Evolutionary conservation across 78 protist genomes (phyloP).

Genomic region (Dictyostelium capitatum): DNA sequence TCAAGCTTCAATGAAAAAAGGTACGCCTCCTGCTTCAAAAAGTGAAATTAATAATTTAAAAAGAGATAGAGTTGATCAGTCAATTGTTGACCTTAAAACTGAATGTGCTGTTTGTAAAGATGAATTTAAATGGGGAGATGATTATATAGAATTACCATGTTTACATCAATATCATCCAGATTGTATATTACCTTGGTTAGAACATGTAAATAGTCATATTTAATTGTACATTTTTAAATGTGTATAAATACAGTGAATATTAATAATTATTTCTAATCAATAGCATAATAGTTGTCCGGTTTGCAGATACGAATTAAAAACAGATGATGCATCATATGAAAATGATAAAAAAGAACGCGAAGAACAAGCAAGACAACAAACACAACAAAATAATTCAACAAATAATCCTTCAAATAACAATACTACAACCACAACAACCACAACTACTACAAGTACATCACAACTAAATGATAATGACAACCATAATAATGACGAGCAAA

Average conservation of each 20-base stretch:
- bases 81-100: conserved; percentile 35
- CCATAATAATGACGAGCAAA: too few relatives aligned
- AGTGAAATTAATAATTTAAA: conserved; percentile 67
- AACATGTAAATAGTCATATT: too few relatives aligned
- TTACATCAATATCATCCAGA: conserved; percentile 64
- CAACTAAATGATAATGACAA: too few relatives aligned
- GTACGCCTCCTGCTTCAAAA: conserved; percentile 83
- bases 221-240: too few relatives aligned
- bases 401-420: not conserved
- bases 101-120: conserved; percentile 84
- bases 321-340: conserved; percentile 80
- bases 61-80: conserved; percentile 36
- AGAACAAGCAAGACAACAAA: not conserved
- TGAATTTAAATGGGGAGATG: conserved; percentile 63
- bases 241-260: not conserved
- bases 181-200: conserved; percentile 81
- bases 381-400: not conserved
- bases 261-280: too few relatives aligned
- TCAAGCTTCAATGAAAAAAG: conserved; percentile 37
- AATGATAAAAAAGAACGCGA: conserved; percentile 3
- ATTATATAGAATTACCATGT: conserved; percentile 77
- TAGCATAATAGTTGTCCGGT: conserved; percentile 84
- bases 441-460: not conserved
- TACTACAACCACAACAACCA: not conserved
- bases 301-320: conserved; percentile 80